Base-by-base conservation (phyloP, 2,329 filamentous ascomycete species). In the Fusarium sp. region DNA sequence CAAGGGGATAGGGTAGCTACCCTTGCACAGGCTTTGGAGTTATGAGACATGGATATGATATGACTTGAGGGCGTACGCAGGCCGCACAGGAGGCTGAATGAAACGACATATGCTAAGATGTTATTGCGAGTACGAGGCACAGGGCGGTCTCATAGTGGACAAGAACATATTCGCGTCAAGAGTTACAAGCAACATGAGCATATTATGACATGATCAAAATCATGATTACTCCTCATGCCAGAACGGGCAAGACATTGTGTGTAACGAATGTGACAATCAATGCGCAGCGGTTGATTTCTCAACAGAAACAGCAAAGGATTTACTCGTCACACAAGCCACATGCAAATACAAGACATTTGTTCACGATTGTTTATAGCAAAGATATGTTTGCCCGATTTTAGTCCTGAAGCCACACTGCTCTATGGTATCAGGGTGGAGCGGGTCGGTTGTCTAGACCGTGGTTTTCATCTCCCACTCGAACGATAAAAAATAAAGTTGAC, bases 381-480 rank as follows among this genome's bases (percentile, higher is more conserved):
- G 41, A 41, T 24, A 62, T 65, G 72, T 89, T 75, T 84, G 85
- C 86, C 86, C 84, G 82, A 81, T 83, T 83, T 83, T 89, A 89
- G 87, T 89, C 87, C 87, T 82, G 83, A 81, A 83, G 79, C 79
- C 85, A 84, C 84, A 88, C 82, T 71, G 60, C 69, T 85, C 83
- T 80, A 84, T 86, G 82, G 80, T 81, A 84, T 80, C 86, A 87
- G 87, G 87, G 87, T 89, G 87, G 87, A 89, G 83, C 81, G 84
- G 86, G 87, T 86, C 76, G 87, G 87, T 85, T 89, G 87, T 89
- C 87, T 88, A 88, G 86, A 85, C 87, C 86, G 78, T 83, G 78
- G 79, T 80, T 75, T 88, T 84, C 74, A 83, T 88, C 85, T 89
- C 84, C 86, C 87, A 88, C 86, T 77, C 84, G 85, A 88, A 82